Evolutionary conservation across 2,329 filamentous ascomycete species (phyloP), one percentile per base, ranked within the genome.

Genomic region (Fusarium secorum): DNA sequence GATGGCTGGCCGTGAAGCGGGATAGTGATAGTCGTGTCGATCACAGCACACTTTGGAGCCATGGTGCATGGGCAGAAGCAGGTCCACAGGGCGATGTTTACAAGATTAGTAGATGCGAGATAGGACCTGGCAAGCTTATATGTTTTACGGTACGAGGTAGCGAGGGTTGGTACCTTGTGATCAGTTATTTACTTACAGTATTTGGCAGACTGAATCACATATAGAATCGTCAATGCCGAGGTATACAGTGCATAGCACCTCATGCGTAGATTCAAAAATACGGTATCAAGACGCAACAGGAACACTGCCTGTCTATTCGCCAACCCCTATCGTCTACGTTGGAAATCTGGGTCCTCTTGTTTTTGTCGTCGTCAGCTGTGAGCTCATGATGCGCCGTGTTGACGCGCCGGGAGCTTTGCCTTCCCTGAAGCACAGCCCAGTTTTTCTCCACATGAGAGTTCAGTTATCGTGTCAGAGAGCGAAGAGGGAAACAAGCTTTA

Each of bases 291-390:
- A 55, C 41, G n/a, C 17, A n/a, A 41, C 39, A 45, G 42, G 28
- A 49, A 39, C 46, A 61, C 55, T 66, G 59, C 60, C 55, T 66
- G 59, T 69, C 60, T 33, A 42, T 32, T 42, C 7, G 14, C 22
- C 22, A 54, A 20, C 38, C 39, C 59, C 46, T 18, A 26, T 55
- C 30, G 14, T 24, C 14, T 11, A 48, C 22, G 22, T 51, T 24
- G 30, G 45, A 70, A 70, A 38, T 70, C 53, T 51, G 52, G 51
- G 52, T 35, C 56, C 22, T 22, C 32, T 58, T 58, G 60, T 53
- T 49, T 38, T 53, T 56, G 48, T 48, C 53, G 68, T 71, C 64
- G 55, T 69, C 64, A 72, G 68, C 68, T 28, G 51, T 70, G 57
- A 59, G 39, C 62, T 68, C 68, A 46, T 57, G 45, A 67, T 22